Percentiles rank a stretch among this genome's conserved stretches.
phyloP scores from a whole-genome alignment of 2,329 filamentous ascomycete species.

The Cladosporium sp. region DNA sequence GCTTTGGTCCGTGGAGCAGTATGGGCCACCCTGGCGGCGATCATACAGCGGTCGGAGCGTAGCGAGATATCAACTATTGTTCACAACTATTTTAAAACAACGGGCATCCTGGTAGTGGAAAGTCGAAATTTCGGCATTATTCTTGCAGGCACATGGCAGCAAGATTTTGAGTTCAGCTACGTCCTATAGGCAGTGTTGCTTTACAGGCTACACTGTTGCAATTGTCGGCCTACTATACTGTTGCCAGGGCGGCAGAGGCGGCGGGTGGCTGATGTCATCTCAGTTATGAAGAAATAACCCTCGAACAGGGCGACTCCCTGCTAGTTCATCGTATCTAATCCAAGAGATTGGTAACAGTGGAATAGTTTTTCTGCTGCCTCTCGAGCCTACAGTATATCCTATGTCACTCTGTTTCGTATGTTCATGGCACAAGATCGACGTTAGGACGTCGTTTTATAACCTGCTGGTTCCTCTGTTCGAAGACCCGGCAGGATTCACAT shows the following conservation, averaged over 20 bases:
- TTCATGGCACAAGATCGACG: background rate
- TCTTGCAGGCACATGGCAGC: conserved; percentile 4
- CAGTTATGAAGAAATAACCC: conserved; percentile 3
- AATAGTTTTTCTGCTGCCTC: background rate
- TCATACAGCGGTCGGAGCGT: conserved; percentile 12
- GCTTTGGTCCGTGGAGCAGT: background rate
- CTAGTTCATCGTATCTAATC: background rate
- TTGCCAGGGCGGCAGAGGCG: background rate
- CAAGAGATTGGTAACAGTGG: background rate
- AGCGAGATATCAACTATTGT: conserved; percentile 1
- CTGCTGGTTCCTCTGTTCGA: background rate
- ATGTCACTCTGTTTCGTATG: background rate
- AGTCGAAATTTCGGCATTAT: conserved; percentile 14
- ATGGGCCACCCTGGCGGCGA: conserved; percentile 5
- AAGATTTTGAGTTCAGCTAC: background rate
- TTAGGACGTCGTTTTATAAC: background rate
- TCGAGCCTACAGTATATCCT: background rate
- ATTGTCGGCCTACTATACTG: background rate
- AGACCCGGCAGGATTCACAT: conserved; percentile 14
- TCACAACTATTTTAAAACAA: background rate
- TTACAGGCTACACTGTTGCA: background rate
- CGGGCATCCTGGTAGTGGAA: background rate
- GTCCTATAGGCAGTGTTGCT: background rate
- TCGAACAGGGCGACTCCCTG: background rate
- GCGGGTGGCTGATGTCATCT: conserved; percentile 3